Evolutionary conservation across 1,284 basidiomycete species (phyloP).

Genomic region (Rhodofomes roseus): DNA sequence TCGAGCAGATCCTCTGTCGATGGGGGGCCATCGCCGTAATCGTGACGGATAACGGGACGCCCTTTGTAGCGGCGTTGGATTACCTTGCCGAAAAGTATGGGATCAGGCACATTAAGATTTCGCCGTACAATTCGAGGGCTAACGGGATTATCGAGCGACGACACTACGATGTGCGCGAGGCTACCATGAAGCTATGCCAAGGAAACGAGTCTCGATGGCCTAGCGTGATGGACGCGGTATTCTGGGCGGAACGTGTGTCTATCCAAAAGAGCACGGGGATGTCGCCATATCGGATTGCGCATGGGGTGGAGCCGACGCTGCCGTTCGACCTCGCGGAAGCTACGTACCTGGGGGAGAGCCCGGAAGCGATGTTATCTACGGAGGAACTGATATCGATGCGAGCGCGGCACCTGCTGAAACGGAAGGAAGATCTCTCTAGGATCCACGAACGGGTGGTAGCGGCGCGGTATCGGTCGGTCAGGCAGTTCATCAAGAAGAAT

Average conservation of each 20-base stretch:
- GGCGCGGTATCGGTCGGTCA: background rate
- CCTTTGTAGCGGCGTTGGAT: conserved; percentile 31
- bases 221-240: conserved; percentile 20
- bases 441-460: background rate
- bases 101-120: conserved; percentile 38
- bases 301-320: background rate
- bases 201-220: conserved; percentile 32
- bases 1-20: conserved; percentile 21
- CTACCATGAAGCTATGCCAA: conserved; percentile 31
- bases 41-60: conserved; percentile 21
- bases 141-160: conserved; percentile 36
- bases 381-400: background rate
- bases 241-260: conserved; percentile 39
- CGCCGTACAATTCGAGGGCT: conserved; percentile 38
- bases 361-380: background rate
- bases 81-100: conserved; percentile 29
- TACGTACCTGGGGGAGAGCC: background rate
- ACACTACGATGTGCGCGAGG: conserved; percentile 33
- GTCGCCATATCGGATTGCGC: conserved; percentile 29
- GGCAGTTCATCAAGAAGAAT: too few species aligned
- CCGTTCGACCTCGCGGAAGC: background rate
- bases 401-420: background rate
- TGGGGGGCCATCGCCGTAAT: conserved; percentile 20
- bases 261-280: conserved; percentile 24
- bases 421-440: background rate